Evolutionary conservation across 2,329 filamentous ascomycete genomes (phyloP), one percentile per base, ranked within the genome.

Genomic region (Clathrospora elynae): DNA sequence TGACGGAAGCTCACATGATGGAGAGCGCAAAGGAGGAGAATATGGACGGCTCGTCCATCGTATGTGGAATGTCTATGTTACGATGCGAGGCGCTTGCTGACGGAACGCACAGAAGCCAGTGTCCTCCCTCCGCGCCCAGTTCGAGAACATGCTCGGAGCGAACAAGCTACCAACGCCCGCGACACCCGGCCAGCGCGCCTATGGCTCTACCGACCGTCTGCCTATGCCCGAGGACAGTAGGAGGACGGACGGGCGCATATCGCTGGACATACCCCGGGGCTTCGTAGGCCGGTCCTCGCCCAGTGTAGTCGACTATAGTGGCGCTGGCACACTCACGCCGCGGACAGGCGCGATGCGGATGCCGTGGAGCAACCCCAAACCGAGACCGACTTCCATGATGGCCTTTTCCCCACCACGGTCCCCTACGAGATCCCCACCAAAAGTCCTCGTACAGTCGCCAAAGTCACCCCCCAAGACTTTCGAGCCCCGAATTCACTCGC

Each of bases 91-190:
- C 14, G 12, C 23, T 28, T 51, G 30, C 53, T 64, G 35, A 66
- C 49, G 35, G 12, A 18, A 2, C 24, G 9, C 24, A 10, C 26
- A 90, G 86, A 88, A 85, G 74, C 87, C 89, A 17, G 88, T 93
- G 35, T 93, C 88, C 36, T 91, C 88, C 36, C 76, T 93, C 48
- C 81, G 85, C 49, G 88, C 87, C 51, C 85, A 87, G 59, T 93
- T 92, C 68, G 88, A 93, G 75, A 89, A 86, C 64, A 83, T 92
- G 75, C 76, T 79, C 53, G 81, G 55, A 44, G 55, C 57, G 13
- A 66, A 64, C 56, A 63, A 62, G 37, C 7, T 42, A 42, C 39
- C 60, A 38, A 44, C 54, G 9, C 46, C 65, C 24, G 37, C 59
- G 6, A 47, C 57, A 17, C 57, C 62, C 22, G 60, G 55, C 39